Evolutionary conservation across 2,329 filamentous ascomycete species (phyloP), one percentile per base, ranked within the genome.

Genomic region (Colletotrichum plurivorum): DNA sequence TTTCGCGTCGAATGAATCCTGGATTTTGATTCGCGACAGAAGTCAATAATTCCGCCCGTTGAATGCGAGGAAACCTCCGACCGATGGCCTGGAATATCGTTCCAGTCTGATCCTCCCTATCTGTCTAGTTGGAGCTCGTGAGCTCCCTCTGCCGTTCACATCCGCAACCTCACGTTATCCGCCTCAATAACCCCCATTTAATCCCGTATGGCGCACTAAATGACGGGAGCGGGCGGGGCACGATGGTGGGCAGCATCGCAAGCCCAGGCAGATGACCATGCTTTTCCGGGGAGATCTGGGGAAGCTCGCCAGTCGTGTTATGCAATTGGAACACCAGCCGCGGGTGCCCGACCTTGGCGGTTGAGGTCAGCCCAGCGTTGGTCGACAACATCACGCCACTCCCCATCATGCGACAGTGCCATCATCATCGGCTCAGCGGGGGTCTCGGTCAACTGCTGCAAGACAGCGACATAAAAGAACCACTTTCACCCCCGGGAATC

Each of bases 361-460:
- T 45, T 45, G 25, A 20, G 31, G 61, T 69, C 66, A 69, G 66
- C 54, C 61, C 66, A 69, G 66, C 36, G 61, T 69, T 65, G 55
- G 66, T 25, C 61, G 61, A 60, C 66, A 45, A 69, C 61, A 69
- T 69, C 66, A 69, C 66, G 66, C 66, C 66, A 60, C 66, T 55
- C 20, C 13, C 31, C 61, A 56, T 69, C 66, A 65, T 48, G 43
- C 61, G 66, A 69, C 66, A 55, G 5, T 69, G 61, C 66, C 66
- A 69, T 69, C 66, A 69, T 65, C 55, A 59, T 65, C 61, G 36
- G 31, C 39, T 27, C 31, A 69, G 66, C 25, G 48, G 15, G 31
- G 16, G 22, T 7, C 6, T 5, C 27, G 6, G 22, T 25, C 22
- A 25, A 3, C 31, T 54, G 27, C 31, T 5, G 31, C 6, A 18